These are phyloP conservation scores for Rhizoctonia solani DNA, from an alignment of 1,284 basidiomycete species.

Conservation along the genomic window DNA sequence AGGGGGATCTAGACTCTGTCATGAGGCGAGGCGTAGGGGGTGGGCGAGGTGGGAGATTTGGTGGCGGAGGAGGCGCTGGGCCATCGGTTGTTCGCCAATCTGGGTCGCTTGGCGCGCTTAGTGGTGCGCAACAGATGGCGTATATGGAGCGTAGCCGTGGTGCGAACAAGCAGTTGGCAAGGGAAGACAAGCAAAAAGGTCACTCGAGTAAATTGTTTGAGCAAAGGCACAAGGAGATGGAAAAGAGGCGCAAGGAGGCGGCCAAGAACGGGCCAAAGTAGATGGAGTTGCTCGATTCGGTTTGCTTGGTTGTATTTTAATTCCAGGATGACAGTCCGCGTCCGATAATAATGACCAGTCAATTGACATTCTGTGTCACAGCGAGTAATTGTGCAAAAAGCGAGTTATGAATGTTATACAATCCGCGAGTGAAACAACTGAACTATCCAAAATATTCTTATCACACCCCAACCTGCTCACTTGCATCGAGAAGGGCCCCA, in stretches of 20 bases:
- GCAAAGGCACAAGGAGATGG: slow-evolving; percentile 74
- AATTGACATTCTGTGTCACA: not conserved
- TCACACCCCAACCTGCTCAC: not conserved
- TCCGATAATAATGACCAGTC: not conserved
- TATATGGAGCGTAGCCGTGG: slow-evolving; percentile 92
- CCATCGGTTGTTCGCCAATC: slow-evolving; percentile 80
- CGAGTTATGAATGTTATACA: not conserved
- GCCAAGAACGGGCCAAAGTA: slow-evolving; percentile 18
- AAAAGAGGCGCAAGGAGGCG: slow-evolving; percentile 53
- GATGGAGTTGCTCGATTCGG: not conserved
- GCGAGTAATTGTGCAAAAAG: not conserved
- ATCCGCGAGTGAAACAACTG: too few relatives aligned
- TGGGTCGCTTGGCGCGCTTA: slow-evolving; percentile 82
- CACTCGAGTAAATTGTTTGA: slow-evolving; percentile 72
- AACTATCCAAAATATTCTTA: too few relatives aligned
- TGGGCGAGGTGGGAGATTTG: slow-evolving; percentile 48
- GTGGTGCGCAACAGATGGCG: slow-evolving; percentile 87
- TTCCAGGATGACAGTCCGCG: not conserved
- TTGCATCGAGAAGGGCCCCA: not conserved
- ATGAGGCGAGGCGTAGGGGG: slow-evolving; percentile 60
- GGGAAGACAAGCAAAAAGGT: slow-evolving; percentile 55
- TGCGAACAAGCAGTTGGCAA: slow-evolving; percentile 81
- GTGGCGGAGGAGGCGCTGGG: slow-evolving; percentile 52
- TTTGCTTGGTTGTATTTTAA: not conserved
- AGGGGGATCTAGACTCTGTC: slow-evolving; percentile 44